These are phyloP conservation scores for Conticribra weissflogii DNA, from an alignment of 108 stramenopile species.

Conservation along the genomic window DNA sequence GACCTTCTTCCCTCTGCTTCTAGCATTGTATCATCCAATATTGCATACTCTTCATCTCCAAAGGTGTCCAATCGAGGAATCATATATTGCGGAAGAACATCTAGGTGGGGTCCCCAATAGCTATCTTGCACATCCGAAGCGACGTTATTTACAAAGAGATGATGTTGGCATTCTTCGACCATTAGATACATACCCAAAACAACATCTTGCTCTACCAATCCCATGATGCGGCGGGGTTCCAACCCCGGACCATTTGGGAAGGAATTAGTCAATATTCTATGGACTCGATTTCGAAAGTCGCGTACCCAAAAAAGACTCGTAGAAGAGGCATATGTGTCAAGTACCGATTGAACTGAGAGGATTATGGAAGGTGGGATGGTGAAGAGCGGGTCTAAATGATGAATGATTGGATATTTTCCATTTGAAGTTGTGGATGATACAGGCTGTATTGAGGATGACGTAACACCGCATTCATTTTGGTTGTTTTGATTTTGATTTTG, in stretches of 20 bases:
- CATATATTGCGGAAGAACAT: slow-evolving; percentile 26
- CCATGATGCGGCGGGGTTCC: slow-evolving; percentile 19
- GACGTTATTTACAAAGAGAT: background rate
- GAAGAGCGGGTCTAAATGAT: slow-evolving; percentile 42
- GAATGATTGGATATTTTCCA: slow-evolving; percentile 24
- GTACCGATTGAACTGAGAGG: slow-evolving; percentile 32
- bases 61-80: slow-evolving; percentile 57
- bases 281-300: slow-evolving; percentile 3
- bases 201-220: slow-evolving; percentile 47
- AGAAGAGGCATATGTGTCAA: slow-evolving; percentile 26
- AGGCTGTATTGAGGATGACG: background rate
- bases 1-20: slow-evolving; percentile 27
- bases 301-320: slow-evolving; percentile 15
- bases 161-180: slow-evolving; percentile 44
- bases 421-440: background rate
- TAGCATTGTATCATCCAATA: slow-evolving; percentile 32
- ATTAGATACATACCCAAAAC: slow-evolving; percentile 47
- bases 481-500: background rate
- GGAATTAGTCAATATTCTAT: slow-evolving; percentile 3
- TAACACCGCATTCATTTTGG: background rate
- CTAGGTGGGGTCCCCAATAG: slow-evolving; percentile 36
- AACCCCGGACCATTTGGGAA: slow-evolving; percentile 17
- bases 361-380: slow-evolving; percentile 45
- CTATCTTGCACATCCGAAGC: slow-evolving; percentile 14
- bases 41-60: slow-evolving; percentile 29